Base-by-base conservation (phyloP, 1,284 basidiomycete genomes). In the Melampsora medusae region DNA sequence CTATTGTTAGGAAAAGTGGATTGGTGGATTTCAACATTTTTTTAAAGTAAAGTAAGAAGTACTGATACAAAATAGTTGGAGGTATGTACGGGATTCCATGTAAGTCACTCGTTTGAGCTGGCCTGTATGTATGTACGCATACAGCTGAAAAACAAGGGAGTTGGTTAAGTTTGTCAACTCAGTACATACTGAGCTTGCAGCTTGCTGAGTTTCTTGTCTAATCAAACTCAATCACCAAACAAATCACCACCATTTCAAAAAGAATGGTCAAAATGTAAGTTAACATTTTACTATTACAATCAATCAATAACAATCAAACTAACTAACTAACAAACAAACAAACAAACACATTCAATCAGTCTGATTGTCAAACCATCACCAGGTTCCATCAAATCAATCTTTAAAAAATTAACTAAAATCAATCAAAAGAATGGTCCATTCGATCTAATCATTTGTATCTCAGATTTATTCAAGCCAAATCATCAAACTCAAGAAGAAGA, bases 371-470 rank as follows among this genome's bases (percentile, higher is more conserved):
- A 95, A 2, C 89, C 94, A 49, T 89, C 91, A 16, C 85, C 87
- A n/a, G 93, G 93, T 16, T 88, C 88, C 0, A 88, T 97, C 79
- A 83, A 85, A 56, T 87, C 89, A 17, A 85, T 97, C 19, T 90
- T 92, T 79, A 82, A 88, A 71, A 98, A 97, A 85, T 87, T 97
- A 79, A 89, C 88, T 69, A 86, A 89, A 25, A 95, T 98, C 80
- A 89, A 99, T 84, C 86, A 88, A 76, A 98, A 97, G 83, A 92
- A 98, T 84, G 95, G 95, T 73, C 93, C 92, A 80, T 99, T 99
- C 82, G 90, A 93, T 80, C 88, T 93, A 49, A 89, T 91, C 22
- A 86, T 99, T 61, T 91, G 93, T 79, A 85, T 89, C 2, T 95
- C 96, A 5, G 94, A 99, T 84, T 91, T 98, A 82, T 99, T 99